These are phyloP conservation scores for Aureobasidium sp. DNA, from an alignment of 2,329 filamentous ascomycete genomes.

Conservation along the genomic window DNA sequence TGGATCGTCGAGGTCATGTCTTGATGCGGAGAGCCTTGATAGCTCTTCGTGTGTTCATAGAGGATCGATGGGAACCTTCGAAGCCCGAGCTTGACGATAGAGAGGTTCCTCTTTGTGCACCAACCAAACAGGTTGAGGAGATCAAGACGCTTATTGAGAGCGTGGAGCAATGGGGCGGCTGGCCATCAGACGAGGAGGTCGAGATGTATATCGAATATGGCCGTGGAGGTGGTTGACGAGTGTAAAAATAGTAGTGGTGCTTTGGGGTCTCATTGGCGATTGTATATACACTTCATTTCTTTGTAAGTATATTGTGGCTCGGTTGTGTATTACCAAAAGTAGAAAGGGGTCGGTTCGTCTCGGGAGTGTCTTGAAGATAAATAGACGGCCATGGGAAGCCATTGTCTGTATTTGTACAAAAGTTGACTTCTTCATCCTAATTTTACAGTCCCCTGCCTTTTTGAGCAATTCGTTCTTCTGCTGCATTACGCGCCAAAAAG, in stretches of 20 bases:
- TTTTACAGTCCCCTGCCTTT: background rate
- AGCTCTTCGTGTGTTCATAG: slow-evolving; percentile 36
- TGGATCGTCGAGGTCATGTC: slow-evolving; percentile 26
- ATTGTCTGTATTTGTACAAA: background rate
- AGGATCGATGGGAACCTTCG: slow-evolving; percentile 26
- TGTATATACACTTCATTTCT: background rate
- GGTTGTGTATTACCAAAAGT: background rate
- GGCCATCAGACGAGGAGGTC: slow-evolving; percentile 38
- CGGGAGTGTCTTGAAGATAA: background rate
- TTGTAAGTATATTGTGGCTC: background rate
- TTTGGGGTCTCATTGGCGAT: background rate
- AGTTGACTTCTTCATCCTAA: background rate
- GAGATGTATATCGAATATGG: slow-evolving; percentile 22
- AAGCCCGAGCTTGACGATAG: background rate
- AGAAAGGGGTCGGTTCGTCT: background rate
- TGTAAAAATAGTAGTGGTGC: background rate
- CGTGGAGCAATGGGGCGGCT: slow-evolving; percentile 37
- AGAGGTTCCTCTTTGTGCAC: slow-evolving; percentile 11
- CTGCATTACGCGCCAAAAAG: background rate
- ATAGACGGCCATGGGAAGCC: background rate
- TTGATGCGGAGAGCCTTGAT: slow-evolving; percentile 33
- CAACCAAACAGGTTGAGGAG: slow-evolving; percentile 18
- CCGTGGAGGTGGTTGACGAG: background rate
- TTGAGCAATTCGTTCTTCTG: background rate
- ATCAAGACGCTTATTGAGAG: slow-evolving; percentile 26